phyloP scores from a whole-genome alignment of 1,284 basidiomycete species.

The Puccinia horiana region DNA sequence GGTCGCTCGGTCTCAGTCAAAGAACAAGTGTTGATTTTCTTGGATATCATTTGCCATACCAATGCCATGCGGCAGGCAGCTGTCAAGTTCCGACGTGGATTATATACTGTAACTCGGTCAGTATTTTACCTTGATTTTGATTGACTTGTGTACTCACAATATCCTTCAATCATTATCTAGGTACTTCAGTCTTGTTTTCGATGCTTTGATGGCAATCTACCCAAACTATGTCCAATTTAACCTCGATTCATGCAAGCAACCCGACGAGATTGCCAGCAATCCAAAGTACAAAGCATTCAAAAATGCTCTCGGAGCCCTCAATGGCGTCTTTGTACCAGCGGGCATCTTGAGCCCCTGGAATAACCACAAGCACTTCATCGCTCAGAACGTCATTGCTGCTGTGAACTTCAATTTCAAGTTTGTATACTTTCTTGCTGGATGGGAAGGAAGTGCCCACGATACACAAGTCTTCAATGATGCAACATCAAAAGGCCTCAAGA shows the following conservation, averaged over 20 bases:
- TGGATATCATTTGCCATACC: too few relatives aligned
- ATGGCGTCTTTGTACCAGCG: neutral
- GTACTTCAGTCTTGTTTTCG: neutral
- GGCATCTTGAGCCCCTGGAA: neutral
- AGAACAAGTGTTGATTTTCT: too few relatives aligned
- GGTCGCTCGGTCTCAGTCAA: neutral
- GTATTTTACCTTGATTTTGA: too few relatives aligned
- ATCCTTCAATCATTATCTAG: too few relatives aligned
- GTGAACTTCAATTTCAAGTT: neutral
- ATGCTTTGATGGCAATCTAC: neutral
- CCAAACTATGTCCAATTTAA: neutral
- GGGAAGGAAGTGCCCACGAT: slow-evolving; percentile 10
- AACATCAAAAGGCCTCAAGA: too few relatives aligned
- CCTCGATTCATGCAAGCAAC: neutral
- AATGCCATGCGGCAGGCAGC: too few relatives aligned
- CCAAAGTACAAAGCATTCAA: neutral
- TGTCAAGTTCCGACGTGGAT: too few relatives aligned
- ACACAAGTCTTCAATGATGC: neutral
- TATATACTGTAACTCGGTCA: neutral
- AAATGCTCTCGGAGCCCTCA: neutral
- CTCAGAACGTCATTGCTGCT: slow-evolving; percentile 10
- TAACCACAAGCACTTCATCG: neutral
- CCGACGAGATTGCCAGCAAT: neutral
- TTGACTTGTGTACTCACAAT: too few relatives aligned
- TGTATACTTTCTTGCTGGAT: neutral